Evolutionary conservation across 2,329 filamentous ascomycete species (phyloP).

Genomic region (Aspergillus quadricinctus): DNA sequence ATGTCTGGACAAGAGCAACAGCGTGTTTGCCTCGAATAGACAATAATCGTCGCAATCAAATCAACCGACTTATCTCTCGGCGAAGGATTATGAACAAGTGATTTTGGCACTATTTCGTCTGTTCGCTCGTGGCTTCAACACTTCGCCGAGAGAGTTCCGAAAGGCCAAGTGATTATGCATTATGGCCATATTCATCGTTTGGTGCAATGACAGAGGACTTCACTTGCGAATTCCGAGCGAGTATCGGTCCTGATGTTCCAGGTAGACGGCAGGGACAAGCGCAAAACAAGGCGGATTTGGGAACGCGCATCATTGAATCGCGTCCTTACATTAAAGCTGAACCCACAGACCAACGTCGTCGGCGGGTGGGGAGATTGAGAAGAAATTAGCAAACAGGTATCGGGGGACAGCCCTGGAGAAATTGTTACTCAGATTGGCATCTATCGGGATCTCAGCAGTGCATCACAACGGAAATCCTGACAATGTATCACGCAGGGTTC

Average conservation of each 20-base stretch:
- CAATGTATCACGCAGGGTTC: neutral
- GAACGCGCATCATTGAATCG: neutral
- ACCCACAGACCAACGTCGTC: neutral
- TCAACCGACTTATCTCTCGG: neutral
- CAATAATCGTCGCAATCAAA: neutral
- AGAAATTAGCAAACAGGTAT: neutral
- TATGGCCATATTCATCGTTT: neutral
- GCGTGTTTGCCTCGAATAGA: neutral
- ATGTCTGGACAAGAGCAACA: neutral
- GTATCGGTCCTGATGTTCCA: neutral
- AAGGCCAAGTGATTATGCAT: neutral
- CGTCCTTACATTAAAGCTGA: neutral
- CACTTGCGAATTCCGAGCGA: neutral
- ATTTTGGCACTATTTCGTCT: neutral
- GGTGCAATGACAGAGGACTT: neutral
- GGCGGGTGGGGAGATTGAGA: neutral
- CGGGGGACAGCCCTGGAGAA: neutral
- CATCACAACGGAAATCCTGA: neutral
- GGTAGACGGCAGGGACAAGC: neutral
- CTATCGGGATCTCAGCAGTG: neutral
- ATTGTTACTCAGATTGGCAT: neutral
- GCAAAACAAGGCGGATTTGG: neutral
- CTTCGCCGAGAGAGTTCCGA: slow-evolving; percentile 18
- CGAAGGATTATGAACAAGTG: neutral
- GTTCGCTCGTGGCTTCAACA: slow-evolving; percentile 13